Percentiles rank a stretch among this genome's conserved stretches.
phyloP scores from a whole-genome alignment of 345 rosid genomes.

The Salix arbutifolia region DNA sequence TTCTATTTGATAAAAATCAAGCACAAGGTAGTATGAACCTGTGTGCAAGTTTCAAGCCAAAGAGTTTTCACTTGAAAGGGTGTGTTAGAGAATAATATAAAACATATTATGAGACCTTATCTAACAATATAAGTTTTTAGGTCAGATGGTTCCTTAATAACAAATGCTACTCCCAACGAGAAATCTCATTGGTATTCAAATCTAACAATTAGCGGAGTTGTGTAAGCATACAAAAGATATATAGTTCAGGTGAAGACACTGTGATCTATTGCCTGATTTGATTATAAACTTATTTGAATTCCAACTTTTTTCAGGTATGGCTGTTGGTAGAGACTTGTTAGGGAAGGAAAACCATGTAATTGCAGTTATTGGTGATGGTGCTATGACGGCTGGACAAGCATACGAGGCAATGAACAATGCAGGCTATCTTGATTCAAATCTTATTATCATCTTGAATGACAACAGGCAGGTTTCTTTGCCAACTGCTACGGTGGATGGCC shows the following conservation, averaged over 20 bases:
- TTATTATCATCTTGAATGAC: constrained; percentile 46
- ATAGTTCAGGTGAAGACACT: background rate
- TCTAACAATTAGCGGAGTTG: no score
- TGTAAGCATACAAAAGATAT: background rate
- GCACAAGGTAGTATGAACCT: no score
- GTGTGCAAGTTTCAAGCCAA: no score
- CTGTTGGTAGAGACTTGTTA: constrained; percentile 47
- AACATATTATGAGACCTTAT: no score
- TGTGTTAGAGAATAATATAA: no score
- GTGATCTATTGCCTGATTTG: background rate
- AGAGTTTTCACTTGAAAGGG: no score
- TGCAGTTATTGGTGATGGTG: constrained; percentile 50
- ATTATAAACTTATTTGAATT: background rate
- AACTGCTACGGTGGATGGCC: constrained; percentile 50
- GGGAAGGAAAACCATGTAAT: constrained; percentile 43
- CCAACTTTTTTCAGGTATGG: constrained; percentile 34
- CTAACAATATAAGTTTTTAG: no score
- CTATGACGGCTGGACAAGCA: constrained; percentile 54
- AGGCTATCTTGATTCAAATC: constrained; percentile 41
- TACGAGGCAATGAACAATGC: constrained; percentile 58
- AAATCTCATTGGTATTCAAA: no score
- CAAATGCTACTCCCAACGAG: no score
- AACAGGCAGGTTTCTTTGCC: constrained; percentile 50
- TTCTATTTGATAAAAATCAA: no score
- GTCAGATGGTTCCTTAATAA: no score